A percentile compares a stretch with the other conserved stretches of the same genome.
phyloP scores from a whole-genome alignment of 345 rosid species.

The Rhodomyrtus tomentosa region DNA sequence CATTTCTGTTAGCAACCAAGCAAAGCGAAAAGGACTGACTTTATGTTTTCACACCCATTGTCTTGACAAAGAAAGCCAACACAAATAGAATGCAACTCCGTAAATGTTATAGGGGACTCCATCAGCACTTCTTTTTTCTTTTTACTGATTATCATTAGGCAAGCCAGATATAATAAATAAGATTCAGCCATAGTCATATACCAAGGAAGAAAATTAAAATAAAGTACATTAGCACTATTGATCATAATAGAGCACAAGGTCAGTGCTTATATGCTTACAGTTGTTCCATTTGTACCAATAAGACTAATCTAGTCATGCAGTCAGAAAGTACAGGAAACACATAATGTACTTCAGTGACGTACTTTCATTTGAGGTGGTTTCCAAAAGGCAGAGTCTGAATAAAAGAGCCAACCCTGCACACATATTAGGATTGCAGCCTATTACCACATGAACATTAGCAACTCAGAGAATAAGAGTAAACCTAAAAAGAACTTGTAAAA shows the following conservation, averaged over 20 bases:
- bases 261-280: neutral
- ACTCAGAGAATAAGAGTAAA: neutral
- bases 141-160: neutral
- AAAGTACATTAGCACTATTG: neutral
- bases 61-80: neutral
- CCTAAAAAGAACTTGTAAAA: neutral
- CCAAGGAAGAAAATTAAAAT: neutral
- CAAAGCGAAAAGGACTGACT: neutral
- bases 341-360: neutral
- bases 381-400: constrained; percentile 74
- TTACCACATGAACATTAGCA: neutral
- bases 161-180: neutral
- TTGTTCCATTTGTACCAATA: neutral
- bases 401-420: constrained; percentile 95
- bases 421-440: neutral
- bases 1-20: neutral
- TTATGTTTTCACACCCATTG: neutral
- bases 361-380: constrained; percentile 91
- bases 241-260: neutral
- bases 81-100: neutral
- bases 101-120: neutral
- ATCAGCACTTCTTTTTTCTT: neutral
- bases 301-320: neutral
- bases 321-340: neutral
- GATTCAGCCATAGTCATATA: neutral